Evolutionary conservation across 1,284 basidiomycete species (phyloP).

Genomic region (Puccinia triticina): DNA sequence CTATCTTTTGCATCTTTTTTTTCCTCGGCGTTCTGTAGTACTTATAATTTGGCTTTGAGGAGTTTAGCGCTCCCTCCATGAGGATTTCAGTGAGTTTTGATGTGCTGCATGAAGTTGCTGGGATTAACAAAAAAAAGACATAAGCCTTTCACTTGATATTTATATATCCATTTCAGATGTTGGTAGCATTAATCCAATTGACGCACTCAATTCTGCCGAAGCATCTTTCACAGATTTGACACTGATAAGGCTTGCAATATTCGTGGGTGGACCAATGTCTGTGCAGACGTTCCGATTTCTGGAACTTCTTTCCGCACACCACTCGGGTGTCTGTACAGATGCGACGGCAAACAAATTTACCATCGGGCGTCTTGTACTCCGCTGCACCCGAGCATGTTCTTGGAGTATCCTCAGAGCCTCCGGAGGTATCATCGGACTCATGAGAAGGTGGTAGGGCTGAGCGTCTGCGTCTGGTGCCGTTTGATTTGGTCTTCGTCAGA

Average conservation of each 20-base stretch:
- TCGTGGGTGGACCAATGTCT: slow-evolving; percentile 27
- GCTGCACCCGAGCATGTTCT: not conserved
- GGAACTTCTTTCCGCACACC: slow-evolving; percentile 14
- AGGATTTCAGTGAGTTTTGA: not conserved
- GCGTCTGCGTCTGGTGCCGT: not conserved
- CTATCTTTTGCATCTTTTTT: not conserved
- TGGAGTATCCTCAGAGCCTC: not conserved
- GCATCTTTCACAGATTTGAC: slow-evolving; percentile 13
- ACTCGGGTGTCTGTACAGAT: slow-evolving; percentile 1
- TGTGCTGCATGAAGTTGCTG: slow-evolving; percentile 18
- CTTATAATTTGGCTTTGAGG: slow-evolving; percentile 25
- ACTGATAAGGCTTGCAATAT: not conserved
- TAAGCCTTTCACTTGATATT: not conserved
- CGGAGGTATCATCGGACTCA: not conserved
- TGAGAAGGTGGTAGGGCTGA: not conserved
- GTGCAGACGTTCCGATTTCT: slow-evolving; percentile 23
- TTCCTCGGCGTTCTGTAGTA: not conserved
- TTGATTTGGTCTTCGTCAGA: not conserved
- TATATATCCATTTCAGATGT: not conserved
- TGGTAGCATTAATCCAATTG: not conserved
- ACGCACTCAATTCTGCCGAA: slow-evolving; percentile 29
- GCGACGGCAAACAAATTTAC: not conserved
- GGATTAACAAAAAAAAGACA: no score
- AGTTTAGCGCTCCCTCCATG: slow-evolving; percentile 26
- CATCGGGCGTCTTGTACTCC: not conserved